Percentiles rank a stretch among this genome's conserved stretches.
phyloP scores from a whole-genome alignment of 331 rosid species.

The Quercus tomentella region DNA sequence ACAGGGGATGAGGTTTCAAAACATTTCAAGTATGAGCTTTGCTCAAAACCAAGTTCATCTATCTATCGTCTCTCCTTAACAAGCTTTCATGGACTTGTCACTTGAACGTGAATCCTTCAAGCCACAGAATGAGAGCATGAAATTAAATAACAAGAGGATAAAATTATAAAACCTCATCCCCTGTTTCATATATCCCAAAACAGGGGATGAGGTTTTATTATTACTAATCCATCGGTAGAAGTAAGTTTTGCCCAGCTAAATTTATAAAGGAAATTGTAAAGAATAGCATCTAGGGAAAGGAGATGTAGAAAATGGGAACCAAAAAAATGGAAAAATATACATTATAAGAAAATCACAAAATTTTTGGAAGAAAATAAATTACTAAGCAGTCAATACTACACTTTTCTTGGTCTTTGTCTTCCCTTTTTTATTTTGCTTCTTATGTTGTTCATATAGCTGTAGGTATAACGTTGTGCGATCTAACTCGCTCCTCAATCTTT shows the following conservation, averaged over 20 bases:
- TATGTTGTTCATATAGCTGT: constrained; percentile 61
- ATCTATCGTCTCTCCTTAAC: constrained; percentile 60
- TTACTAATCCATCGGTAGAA: background rate
- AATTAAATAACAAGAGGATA: constrained; percentile 49
- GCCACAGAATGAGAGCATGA: constrained; percentile 32
- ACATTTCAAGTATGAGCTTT: constrained; percentile 52
- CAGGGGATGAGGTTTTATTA: no score
- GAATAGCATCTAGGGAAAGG: background rate
- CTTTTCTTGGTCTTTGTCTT: constrained; percentile 16
- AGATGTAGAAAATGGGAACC: background rate
- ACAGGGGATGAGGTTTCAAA: no score
- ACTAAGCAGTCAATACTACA: background rate
- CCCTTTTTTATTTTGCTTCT: constrained; percentile 47
- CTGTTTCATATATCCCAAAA: no score
- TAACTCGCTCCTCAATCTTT: constrained; percentile 63
- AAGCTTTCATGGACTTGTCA: constrained; percentile 69
- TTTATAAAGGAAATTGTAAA: background rate
- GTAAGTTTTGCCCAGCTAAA: background rate
- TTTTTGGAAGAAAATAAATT: background rate
- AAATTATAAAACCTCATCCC: no score
- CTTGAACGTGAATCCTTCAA: constrained; percentile 51
- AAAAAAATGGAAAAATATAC: background rate
- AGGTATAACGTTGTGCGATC: constrained; percentile 44
- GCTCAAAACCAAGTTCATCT: constrained; percentile 58
- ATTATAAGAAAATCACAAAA: background rate